phyloP scores from a whole-genome alignment of 1,139 yeast species.

The Yamadazyma taylorii region DNA sequence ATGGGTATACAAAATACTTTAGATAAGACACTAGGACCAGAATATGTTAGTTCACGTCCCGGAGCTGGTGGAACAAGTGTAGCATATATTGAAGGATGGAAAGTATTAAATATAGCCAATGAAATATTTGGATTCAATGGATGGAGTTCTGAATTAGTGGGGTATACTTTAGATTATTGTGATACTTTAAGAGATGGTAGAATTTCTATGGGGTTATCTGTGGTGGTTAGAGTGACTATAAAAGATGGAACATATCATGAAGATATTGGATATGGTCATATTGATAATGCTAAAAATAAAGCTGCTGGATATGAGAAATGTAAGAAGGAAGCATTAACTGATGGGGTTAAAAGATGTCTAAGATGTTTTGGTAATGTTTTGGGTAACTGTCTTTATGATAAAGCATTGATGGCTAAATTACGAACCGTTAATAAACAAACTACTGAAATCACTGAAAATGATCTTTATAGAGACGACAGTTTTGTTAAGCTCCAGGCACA shows the following conservation, averaged over 20 bases:
- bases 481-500: slow-evolving; percentile 32
- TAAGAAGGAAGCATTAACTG: slow-evolving; percentile 79
- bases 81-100: slow-evolving; percentile 80
- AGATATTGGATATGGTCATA: slow-evolving; percentile 79
- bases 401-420: slow-evolving; percentile 59
- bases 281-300: slow-evolving; percentile 69
- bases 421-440: slow-evolving; percentile 53
- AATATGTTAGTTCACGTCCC: slow-evolving; percentile 77
- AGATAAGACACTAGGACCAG: slow-evolving; percentile 81
- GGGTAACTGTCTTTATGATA: slow-evolving; percentile 79
- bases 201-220: slow-evolving; percentile 64
- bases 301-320: slow-evolving; percentile 80
- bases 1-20: slow-evolving; percentile 42
- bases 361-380: slow-evolving; percentile 78
- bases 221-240: slow-evolving; percentile 68
- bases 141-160: slow-evolving; percentile 71
- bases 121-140: slow-evolving; percentile 81
- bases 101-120: slow-evolving; percentile 73
- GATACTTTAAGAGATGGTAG: slow-evolving; percentile 59
- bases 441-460: slow-evolving; percentile 50
- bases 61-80: slow-evolving; percentile 73
- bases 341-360: slow-evolving; percentile 73
- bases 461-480: slow-evolving; percentile 41
- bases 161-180: slow-evolving; percentile 66
- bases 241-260: slow-evolving; percentile 78